Conservation (phyloP, 371 early-diverging fungal genomes). For the Vavraia culicis region DNA sequence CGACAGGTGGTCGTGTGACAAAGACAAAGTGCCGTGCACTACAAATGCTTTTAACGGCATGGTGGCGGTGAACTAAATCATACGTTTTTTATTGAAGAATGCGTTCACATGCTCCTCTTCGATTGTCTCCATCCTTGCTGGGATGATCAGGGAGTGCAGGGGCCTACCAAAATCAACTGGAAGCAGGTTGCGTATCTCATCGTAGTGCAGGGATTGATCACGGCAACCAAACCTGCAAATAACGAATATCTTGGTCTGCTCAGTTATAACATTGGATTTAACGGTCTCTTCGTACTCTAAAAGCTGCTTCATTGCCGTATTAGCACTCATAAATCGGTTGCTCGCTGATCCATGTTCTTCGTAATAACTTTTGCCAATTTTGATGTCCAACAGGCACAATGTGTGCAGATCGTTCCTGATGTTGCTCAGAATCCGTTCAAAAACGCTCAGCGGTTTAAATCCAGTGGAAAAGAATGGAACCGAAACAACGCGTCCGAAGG, state of each 20-base stretch:
- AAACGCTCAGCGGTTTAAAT: slow-evolving; percentile 86
- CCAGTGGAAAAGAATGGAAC: slow-evolving; percentile 81
- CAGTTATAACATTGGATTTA: slow-evolving; percentile 40
- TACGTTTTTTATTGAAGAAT: slow-evolving; percentile 5
- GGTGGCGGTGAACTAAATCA: too few relatives aligned
- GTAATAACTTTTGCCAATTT: slow-evolving; percentile 60
- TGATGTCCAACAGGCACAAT: slow-evolving; percentile 84
- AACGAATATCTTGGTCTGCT: slow-evolving; percentile 63
- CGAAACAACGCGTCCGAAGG: slow-evolving; percentile 91
- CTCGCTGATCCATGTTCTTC: slow-evolving; percentile 8
- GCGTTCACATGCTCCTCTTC: slow-evolving; percentile 48
- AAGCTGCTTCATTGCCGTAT: slow-evolving; percentile 69
- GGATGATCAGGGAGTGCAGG: slow-evolving; percentile 80
- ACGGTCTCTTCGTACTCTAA: slow-evolving; percentile 55
- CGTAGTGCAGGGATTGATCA: slow-evolving; percentile 59
- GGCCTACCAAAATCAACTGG: slow-evolving; percentile 61
- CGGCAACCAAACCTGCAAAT: slow-evolving; percentile 68
- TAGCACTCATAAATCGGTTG: slow-evolving; percentile 74
- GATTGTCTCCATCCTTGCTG: slow-evolving; percentile 70
- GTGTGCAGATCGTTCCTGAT: slow-evolving; percentile 66
- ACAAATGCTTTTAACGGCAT: too few relatives aligned
- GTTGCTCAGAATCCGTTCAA: slow-evolving; percentile 70
- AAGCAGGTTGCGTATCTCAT: slow-evolving; percentile 58
- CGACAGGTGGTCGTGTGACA: too few relatives aligned
- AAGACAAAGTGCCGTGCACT: too few relatives aligned